These are phyloP conservation scores for Scheffersomyces lignicola DNA, from an alignment of 1,139 yeast species.

Conservation along the genomic window DNA sequence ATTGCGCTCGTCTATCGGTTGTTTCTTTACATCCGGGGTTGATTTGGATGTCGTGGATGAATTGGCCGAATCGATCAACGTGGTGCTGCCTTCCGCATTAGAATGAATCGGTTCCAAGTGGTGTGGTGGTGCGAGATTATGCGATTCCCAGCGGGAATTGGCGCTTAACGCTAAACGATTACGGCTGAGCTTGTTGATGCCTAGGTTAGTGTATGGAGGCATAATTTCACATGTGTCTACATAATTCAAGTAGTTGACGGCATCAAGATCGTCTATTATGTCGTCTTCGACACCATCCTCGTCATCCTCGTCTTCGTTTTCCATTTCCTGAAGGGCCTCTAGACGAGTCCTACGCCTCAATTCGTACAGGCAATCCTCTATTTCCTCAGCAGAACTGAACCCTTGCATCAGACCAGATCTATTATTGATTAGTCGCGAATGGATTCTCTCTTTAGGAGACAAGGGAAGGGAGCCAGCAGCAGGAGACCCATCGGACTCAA, in stretches of 20 bases:
- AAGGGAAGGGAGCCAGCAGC: background rate
- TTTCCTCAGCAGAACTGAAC: slow-evolving; percentile 4
- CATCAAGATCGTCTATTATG: slow-evolving; percentile 8
- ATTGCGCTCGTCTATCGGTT: slow-evolving; percentile 5
- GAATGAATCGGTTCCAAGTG: background rate
- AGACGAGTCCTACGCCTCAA: background rate
- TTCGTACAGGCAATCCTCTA: slow-evolving; percentile 5
- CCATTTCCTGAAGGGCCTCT: background rate
- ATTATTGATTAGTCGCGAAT: slow-evolving; percentile 11
- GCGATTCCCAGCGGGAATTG: slow-evolving; percentile 6
- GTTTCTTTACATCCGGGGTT: slow-evolving; percentile 1
- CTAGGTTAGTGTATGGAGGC: slow-evolving; percentile 12
- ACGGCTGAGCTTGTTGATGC: slow-evolving; percentile 2
- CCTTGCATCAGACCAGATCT: slow-evolving; percentile 5
- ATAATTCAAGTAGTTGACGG: slow-evolving; percentile 6
- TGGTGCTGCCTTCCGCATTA: background rate
- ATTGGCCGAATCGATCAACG: background rate
- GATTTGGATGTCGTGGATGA: background rate
- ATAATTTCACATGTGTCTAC: slow-evolving; percentile 10
- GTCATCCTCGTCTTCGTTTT: slow-evolving; percentile 1
- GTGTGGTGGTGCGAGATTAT: background rate
- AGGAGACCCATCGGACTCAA: too few species aligned
- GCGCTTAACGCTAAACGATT: background rate
- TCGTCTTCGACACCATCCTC: slow-evolving; percentile 5
- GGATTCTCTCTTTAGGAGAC: slow-evolving; percentile 14